phyloP scores from a whole-genome alignment of 2,329 filamentous ascomycete genomes.

The Trichoderma aggressivum region DNA sequence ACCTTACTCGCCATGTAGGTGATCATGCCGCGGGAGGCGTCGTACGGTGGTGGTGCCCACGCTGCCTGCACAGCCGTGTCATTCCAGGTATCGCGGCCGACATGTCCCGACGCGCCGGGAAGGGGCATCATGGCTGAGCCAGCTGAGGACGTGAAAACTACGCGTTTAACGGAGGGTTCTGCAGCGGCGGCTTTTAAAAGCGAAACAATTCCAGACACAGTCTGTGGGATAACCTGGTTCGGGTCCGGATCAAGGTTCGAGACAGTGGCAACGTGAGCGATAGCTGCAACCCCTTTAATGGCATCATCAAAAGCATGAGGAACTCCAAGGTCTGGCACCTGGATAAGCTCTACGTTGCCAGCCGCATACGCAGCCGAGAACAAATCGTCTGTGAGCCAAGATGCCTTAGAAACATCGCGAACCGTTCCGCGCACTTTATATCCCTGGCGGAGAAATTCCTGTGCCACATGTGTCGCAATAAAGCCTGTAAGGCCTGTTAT shows the following conservation, averaged over 20 bases:
- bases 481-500: neutral
- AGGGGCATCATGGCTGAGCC: neutral
- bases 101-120: neutral
- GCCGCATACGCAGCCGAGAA: neutral
- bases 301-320: neutral
- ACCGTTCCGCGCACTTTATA: neutral
- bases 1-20: neutral
- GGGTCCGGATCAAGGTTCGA: neutral
- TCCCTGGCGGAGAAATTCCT: neutral
- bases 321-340: neutral
- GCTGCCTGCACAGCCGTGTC: neutral
- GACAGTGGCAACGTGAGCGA: neutral
- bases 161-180: neutral
- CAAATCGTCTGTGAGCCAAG: neutral
- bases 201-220: neutral
- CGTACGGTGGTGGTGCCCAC: neutral
- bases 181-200: neutral
- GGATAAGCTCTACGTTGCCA: neutral
- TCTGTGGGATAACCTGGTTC: neutral
- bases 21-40: neutral
- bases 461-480: neutral
- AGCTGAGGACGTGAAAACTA: neutral
- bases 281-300: neutral
- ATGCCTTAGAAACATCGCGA: neutral
- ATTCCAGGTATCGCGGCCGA: neutral